These are phyloP conservation scores for Pichia sp. DNA, from an alignment of 1,139 yeast species.

Conservation along the genomic window DNA sequence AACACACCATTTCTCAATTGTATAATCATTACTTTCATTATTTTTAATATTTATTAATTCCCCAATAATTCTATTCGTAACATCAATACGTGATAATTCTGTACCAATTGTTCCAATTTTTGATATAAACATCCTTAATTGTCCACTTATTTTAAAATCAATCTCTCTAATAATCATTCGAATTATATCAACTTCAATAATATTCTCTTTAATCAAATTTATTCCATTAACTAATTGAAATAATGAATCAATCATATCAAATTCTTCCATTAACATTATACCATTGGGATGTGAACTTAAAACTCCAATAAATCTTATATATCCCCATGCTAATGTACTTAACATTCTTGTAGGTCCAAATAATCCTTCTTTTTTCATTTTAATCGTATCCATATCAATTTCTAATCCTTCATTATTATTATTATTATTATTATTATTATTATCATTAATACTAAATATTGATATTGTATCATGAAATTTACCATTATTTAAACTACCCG, in stretches of 20 bases:
- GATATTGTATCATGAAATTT: too few species aligned
- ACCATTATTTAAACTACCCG: too few species aligned
- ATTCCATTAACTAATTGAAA: constrained; percentile 33
- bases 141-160: constrained; percentile 60
- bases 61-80: constrained; percentile 7
- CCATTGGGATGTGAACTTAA: constrained; percentile 59
- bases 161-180: constrained; percentile 53
- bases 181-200: constrained; percentile 57
- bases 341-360: constrained; percentile 57
- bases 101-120: constrained; percentile 5
- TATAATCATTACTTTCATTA: constrained; percentile 1
- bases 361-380: constrained; percentile 55
- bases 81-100: background rate
- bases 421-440: background rate
- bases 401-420: background rate
- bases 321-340: constrained; percentile 67
- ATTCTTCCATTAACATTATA: constrained; percentile 59
- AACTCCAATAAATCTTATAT: constrained; percentile 70
- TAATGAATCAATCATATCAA: constrained; percentile 75
- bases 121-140: constrained; percentile 53
- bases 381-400: constrained; percentile 37
- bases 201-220: constrained; percentile 56
- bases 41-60: background rate
- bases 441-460: too few species aligned
- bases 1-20: constrained; percentile 9